Base-by-base conservation (phyloP, 1,284 basidiomycete genomes). In the Afroboletus lepidellus region DNA sequence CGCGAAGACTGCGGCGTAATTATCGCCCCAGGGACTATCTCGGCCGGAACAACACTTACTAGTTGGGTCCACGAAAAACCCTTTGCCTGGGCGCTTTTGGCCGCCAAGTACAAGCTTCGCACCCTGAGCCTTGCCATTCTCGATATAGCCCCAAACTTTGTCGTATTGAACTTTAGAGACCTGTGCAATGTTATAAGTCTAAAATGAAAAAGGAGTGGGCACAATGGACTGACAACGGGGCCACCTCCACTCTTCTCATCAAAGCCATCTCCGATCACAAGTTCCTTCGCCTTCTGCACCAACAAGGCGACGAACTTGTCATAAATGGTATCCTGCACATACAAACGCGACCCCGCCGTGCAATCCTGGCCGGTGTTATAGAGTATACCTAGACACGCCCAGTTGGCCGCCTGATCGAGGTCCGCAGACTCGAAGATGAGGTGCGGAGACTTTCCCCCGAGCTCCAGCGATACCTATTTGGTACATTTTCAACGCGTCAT, bases 391-490 rank as follows among this genome's bases (percentile, higher is more conserved):
- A 92, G 77, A 7, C 84, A 85, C 13, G 85, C 83, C 90, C 91
- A 93, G 60, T 80, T 86, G 41, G 92, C 91, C 45, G 94, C 90
- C 76, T 95, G 87, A 51, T 95, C 89, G 53, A 90, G 70, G 67
- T 92, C 84, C 46, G 88, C 89, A 48, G 87, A 89, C 65, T 90
- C 85, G 61, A 92, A 92, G 55, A 92, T 72, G 56, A 92, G 75
- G 69, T 94, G 90, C 37, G 94, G 93, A n/a, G 91, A 92, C 75
- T 98, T 98, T 46, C 94, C 94, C 46, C 94, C 94, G 29, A 98
- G 84, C 72, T 98, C 95, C 57, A 98, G 80, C 46, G 92, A 92
- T 47, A 97, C 85, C 83, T 92, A 62, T 57, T 52, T 57, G 30
- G 42, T 30, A 52, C 27, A 46, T 16, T 36, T 46, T 60, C 21